Evolutionary conservation across 305 asterid species (phyloP).

Genomic region (Rubia peregrina): DNA sequence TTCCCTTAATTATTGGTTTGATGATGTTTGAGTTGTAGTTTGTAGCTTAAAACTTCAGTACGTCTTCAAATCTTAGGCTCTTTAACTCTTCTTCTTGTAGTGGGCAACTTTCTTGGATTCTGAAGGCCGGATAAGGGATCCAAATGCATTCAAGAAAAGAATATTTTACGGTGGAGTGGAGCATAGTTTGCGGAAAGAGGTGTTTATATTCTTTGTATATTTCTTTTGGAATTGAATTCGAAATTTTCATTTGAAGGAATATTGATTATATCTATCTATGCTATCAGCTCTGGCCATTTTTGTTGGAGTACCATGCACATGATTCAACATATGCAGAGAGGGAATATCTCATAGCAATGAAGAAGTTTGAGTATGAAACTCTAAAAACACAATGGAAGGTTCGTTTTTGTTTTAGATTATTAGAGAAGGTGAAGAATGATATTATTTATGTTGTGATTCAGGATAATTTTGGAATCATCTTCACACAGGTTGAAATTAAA

Average conservation of each 20-base stretch:
- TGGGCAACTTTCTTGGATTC: constrained; percentile 82
- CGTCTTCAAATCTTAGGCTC: background rate
- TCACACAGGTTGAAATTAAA: background rate
- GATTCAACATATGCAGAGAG: constrained; percentile 94
- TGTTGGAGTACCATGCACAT: constrained; percentile 66
- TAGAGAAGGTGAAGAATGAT: background rate
- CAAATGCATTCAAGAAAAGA: constrained; percentile 64
- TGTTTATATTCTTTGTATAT: constrained; percentile 17
- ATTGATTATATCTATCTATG: background rate
- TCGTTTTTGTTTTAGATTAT: constrained; percentile 21
- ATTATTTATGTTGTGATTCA: background rate
- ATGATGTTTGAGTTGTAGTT: background rate
- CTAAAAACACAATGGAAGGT: constrained; percentile 97
- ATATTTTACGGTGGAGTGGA: constrained; percentile 94
- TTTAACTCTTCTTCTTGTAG: constrained; percentile 38
- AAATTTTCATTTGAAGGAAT: background rate
- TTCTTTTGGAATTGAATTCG: background rate
- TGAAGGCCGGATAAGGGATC: constrained; percentile 76
- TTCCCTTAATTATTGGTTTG: background rate
- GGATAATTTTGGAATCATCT: background rate
- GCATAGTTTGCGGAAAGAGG: constrained; percentile 75
- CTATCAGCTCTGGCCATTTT: constrained; percentile 77
- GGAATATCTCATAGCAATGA: constrained; percentile 61
- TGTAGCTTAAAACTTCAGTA: background rate
- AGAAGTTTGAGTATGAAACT: constrained; percentile 77